Evolutionary conservation across 805 yeast genomes (phyloP), one percentile per base, ranked within the genome.

Genomic region (Clavispora phyllophila): DNA sequence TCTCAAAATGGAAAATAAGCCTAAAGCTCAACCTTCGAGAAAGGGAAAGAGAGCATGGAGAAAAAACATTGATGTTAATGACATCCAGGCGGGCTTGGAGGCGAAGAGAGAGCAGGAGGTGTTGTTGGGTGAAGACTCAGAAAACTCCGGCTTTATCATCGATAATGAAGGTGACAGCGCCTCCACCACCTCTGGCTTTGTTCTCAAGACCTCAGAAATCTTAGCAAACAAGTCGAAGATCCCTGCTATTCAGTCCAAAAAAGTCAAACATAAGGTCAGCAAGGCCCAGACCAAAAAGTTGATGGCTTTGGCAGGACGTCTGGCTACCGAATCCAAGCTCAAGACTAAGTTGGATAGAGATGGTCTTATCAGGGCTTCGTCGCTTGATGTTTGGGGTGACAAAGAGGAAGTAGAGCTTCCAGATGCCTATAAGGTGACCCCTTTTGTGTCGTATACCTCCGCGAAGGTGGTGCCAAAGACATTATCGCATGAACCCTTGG

Each of bases 41-140:
- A 93, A 93, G 70, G 96, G 96, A 35, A 91, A 87, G 74, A 83
- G 77, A 60, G 81, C 96, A 5, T 87, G 97, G 95, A 79, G 96
- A 61, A 88, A 88, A 65, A 87, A 93, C 63, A 85, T 93, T 45
- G 96, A 93, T 61, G 68, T 93, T 15, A 81, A 79, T 19, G 96
- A 88, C 49, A 70, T 93, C 38, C 88, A 85, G 56, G 62, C 66
- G 25, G 84, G 84, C 10, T 66, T 91, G 31, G 91, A 83, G 52
- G 80, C 76, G 35, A 72, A 73, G 40, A 72, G 88, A 44, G 95
- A 87, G 40, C 79, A 80, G 44, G 58, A 74, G 48, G 65, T 75
- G 44, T 72, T 72, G 39, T 66, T 71, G 36, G 86, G 87, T 45
- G 73, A 69, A 5, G 60, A 68, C 22, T 45, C 64, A 22, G 65